Percentiles rank a stretch among this genome's conserved stretches.
Evolutionary conservation across 148 eudicot species (phyloP).

Genomic region (Gaultheria prostrata): DNA sequence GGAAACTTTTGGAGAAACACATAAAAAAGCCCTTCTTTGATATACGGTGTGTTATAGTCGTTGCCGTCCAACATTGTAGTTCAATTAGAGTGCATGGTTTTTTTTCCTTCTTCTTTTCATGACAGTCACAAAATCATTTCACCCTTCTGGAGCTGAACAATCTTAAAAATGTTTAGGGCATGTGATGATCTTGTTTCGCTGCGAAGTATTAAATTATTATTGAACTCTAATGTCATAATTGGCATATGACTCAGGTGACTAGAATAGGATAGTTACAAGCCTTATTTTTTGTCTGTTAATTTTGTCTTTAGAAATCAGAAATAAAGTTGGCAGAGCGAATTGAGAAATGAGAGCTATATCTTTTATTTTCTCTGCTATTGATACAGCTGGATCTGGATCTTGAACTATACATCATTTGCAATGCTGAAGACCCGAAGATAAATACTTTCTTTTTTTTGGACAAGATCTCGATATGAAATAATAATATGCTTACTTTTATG

Average conservation of each 20-base stretch:
- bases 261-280: not conserved
- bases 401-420: not conserved
- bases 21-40: constrained; percentile 83
- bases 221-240: not conserved
- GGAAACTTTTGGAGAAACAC: constrained; percentile 90
- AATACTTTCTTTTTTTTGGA: not conserved
- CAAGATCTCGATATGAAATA: not conserved
- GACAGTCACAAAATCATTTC: not conserved
- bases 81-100: not conserved
- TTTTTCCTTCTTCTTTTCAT: not conserved
- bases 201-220: not conserved
- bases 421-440: not conserved
- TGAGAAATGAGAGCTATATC: not conserved
- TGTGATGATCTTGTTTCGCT: not conserved
- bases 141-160: not conserved
- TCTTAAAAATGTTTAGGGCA: not conserved
- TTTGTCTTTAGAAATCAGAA: not conserved
- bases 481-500: not conserved
- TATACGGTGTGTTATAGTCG: constrained; percentile 46
- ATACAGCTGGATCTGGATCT: not conserved
- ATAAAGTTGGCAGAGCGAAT: not conserved
- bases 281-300: not conserved
- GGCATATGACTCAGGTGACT: not conserved
- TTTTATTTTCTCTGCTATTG: not conserved
- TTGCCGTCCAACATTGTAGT: not conserved